phyloP scores from a whole-genome alignment of 495 filamentous ascomycete genomes.

The Tirmania nivea region DNA sequence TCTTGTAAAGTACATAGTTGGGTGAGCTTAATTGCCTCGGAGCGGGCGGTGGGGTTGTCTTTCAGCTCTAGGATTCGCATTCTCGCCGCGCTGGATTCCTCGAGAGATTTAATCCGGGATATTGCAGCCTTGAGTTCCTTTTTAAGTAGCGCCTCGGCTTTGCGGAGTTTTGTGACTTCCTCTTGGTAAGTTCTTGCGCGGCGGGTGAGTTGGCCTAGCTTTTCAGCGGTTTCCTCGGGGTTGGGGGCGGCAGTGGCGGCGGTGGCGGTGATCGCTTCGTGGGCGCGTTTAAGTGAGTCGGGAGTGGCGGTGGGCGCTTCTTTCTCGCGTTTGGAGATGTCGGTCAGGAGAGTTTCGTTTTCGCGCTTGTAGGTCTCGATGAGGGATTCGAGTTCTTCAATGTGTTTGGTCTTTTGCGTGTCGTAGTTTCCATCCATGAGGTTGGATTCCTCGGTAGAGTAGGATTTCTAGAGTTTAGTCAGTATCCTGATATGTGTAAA shows the following conservation, averaged over 20 bases:
- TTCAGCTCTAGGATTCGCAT: slow-evolving; percentile 73
- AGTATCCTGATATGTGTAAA: background rate
- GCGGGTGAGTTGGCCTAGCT: slow-evolving; percentile 57
- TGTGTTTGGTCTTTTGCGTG: slow-evolving; percentile 48
- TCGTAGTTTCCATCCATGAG: slow-evolving; percentile 61
- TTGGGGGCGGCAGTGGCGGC: slow-evolving; percentile 22
- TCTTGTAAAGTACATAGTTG: slow-evolving; percentile 54
- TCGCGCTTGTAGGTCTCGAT: slow-evolving; percentile 81
- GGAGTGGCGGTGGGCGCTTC: background rate
- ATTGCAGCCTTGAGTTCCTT: slow-evolving; percentile 18
- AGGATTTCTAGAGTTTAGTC: slow-evolving; percentile 34
- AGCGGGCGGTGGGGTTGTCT: slow-evolving; percentile 69
- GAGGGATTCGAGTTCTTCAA: slow-evolving; percentile 61
- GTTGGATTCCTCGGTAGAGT: slow-evolving; percentile 71
- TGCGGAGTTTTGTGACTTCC: slow-evolving; percentile 43
- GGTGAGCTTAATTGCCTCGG: slow-evolving; percentile 56
- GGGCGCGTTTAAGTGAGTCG: background rate
- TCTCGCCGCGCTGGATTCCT: slow-evolving; percentile 31
- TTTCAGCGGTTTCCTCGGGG: slow-evolving; percentile 47
- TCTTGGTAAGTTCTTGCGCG: background rate
- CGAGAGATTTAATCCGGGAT: slow-evolving; percentile 34
- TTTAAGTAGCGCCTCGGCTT: slow-evolving; percentile 19
- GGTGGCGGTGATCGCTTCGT: slow-evolving; percentile 15
- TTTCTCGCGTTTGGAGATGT: slow-evolving; percentile 42
- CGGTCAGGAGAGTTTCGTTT: slow-evolving; percentile 45